Base-by-base conservation (phyloP, 2,329 filamentous ascomycete species). In the Lomentospora prolificans region DNA sequence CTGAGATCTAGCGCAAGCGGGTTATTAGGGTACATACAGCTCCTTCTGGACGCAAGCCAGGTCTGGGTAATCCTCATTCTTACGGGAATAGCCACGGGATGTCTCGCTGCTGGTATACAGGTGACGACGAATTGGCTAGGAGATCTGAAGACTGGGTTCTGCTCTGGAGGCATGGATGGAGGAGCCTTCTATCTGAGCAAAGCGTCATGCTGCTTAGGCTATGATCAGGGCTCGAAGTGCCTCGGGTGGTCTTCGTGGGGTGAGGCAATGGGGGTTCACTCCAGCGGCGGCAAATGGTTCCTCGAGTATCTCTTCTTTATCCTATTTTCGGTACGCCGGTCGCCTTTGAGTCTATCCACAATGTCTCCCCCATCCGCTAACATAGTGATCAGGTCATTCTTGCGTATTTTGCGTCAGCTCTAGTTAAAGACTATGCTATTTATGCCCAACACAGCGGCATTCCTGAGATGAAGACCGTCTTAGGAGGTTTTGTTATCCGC, bases 381-480 rank as follows among this genome's bases (percentile, higher is more conserved):
- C 63, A 44, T 3, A 24, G 8, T 6, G 28, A 17, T 22, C 51
- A 91, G 87, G 76, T 92, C 8, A 63, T 87, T 6, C 92, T 95
- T 65, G 91, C 92, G 25, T 76, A 83, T 36, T 82, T 79, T 57
- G 90, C 94, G 8, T 89, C 87, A 55, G 67, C 91, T 55, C 73
- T 97, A 55, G 91, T 97, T 12, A 83, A 86, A 63, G 82, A 86
- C 63, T 97, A 91, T 69, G 90, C 89, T 24, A 77, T 87, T 4
- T 89, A 96, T 70, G 92, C 92, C 51, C 92, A 88, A 67, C 92
- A 97, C 66, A 96, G 90, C 67, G 92, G 92, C 71, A 96, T 99
- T 62, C 90, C 92, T 4, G 92, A 99, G 74, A 95, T 99, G 72
- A 99, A 99, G 76, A 96, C 91, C 2, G 82, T 99, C 7, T 74